Evolutionary conservation across 2,329 filamentous ascomycete species (phyloP).

Genomic region (Fusarium dimerum): DNA sequence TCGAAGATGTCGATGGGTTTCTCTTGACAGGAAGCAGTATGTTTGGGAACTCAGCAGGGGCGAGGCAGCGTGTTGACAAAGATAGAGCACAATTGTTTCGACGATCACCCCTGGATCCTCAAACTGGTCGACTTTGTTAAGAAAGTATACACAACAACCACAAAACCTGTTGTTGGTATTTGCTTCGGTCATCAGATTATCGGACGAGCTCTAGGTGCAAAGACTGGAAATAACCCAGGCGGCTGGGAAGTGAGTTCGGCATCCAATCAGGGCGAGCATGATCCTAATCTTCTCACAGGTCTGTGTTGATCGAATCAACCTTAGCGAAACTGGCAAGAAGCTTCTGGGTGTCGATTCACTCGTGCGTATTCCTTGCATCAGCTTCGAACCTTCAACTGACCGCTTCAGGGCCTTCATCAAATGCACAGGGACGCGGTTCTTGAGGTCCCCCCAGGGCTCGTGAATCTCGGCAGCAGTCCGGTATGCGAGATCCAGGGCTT

Average conservation of each 20-base stretch:
- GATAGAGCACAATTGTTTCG: conserved; percentile 38
- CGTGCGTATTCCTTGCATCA: conserved; percentile 3
- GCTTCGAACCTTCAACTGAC: accelerated
- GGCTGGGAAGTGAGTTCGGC: conserved; percentile 38
- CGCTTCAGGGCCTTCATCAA: conserved; percentile 37
- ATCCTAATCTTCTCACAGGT: conserved; percentile 12
- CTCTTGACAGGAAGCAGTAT: conserved; percentile 37
- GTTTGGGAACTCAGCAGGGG: neutral
- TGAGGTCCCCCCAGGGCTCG: conserved; percentile 36
- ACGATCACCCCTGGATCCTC: conserved; percentile 43
- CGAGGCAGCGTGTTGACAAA: neutral
- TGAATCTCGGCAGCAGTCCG: conserved; percentile 40
- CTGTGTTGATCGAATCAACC: conserved; percentile 38
- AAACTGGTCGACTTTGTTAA: conserved; percentile 38
- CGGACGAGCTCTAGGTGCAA: conserved; percentile 40
- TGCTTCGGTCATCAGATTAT: conserved; percentile 51
- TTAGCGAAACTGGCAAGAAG: conserved; percentile 39
- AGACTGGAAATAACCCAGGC: conserved; percentile 37
- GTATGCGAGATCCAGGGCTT: conserved; percentile 43
- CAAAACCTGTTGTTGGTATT: conserved; percentile 42
- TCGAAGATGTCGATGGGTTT: conserved; percentile 31
- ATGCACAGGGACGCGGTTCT: conserved; percentile 47
- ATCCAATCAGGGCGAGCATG: neutral
- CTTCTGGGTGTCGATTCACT: conserved; percentile 35
- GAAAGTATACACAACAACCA: conserved; percentile 25